phyloP scores from a whole-genome alignment of 2,329 filamentous ascomycete species.

The Metarhizium album region DNA sequence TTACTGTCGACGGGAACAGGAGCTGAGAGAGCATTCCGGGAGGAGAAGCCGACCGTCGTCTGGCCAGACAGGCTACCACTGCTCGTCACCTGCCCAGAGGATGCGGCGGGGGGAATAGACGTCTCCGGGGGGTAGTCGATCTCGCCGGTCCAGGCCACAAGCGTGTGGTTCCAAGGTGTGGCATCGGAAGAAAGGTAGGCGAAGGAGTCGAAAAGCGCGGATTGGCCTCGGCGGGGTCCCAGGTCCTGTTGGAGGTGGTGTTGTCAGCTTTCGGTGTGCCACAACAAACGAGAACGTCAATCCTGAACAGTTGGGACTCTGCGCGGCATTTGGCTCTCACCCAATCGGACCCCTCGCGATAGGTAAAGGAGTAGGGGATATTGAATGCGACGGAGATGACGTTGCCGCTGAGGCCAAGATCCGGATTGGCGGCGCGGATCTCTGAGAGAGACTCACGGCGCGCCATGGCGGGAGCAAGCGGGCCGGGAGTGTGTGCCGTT shows the following conservation, averaged over 20 bases:
- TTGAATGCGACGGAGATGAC: conserved; percentile 57
- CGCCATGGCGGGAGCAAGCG: conserved; percentile 21
- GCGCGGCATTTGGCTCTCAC: conserved; percentile 28
- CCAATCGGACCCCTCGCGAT: conserved; percentile 49
- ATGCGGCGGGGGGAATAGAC: conserved; percentile 35
- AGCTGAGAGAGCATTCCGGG: conserved; percentile 65
- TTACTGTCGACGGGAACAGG: conserved; percentile 63
- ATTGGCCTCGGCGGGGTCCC: conserved; percentile 70
- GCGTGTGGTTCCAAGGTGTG: conserved; percentile 79
- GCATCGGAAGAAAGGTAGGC: conserved; percentile 75
- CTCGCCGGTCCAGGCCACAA: conserved; percentile 93
- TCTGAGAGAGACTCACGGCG: conserved; percentile 43
- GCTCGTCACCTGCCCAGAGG: conserved; percentile 31
- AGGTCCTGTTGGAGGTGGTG: conserved; percentile 47
- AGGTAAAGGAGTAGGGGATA: conserved; percentile 48
- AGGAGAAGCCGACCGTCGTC: conserved; percentile 37
- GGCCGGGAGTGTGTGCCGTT: background rate
- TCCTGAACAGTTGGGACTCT: background rate
- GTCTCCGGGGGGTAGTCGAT: conserved; percentile 44
- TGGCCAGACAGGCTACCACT: conserved; percentile 1
- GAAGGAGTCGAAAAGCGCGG: conserved; percentile 86
- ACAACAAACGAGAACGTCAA: background rate
- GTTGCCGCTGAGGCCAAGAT: conserved; percentile 50
- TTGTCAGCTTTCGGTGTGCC: background rate
- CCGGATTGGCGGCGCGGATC: conserved; percentile 44